These are phyloP conservation scores for Aspergillus campestris DNA, from an alignment of 495 filamentous ascomycete genomes.

Conservation along the genomic window DNA sequence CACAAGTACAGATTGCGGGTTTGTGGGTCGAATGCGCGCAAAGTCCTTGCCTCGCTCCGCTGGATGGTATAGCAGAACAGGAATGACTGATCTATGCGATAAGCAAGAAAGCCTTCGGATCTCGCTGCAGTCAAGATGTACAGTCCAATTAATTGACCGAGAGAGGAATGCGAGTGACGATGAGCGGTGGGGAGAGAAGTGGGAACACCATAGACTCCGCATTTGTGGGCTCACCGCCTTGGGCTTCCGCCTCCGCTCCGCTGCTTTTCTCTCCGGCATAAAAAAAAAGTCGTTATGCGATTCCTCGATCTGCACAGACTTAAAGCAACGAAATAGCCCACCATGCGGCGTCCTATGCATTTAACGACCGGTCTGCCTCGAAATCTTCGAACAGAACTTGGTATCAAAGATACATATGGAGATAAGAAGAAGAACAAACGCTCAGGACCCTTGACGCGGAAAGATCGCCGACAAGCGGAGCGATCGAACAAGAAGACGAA, in stretches of 20 bases:
- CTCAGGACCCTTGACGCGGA: slow-evolving; percentile 39
- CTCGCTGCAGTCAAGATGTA: no score
- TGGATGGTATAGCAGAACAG: no score
- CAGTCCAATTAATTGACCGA: no score
- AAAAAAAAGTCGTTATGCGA: slow-evolving; percentile 20
- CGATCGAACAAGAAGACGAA: slow-evolving; percentile 46
- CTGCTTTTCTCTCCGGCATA: neutral
- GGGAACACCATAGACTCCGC: no score
- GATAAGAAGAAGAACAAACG: slow-evolving; percentile 30
- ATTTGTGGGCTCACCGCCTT: no score
- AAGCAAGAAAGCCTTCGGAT: no score
- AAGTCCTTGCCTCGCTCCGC: no score
- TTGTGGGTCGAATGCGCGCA: neutral
- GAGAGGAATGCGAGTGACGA: no score
- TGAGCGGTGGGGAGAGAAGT: no score
- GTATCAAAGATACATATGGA: slow-evolving; percentile 35
- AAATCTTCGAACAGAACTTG: slow-evolving; percentile 50
- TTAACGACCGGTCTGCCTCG: slow-evolving; percentile 58
- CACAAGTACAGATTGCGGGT: slow-evolving; percentile 7
- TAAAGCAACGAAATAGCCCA: neutral
- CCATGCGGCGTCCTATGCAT: slow-evolving; percentile 37
- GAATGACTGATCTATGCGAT: no score
- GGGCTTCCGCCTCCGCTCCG: neutral
- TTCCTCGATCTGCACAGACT: neutral
- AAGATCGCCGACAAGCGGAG: slow-evolving; percentile 53